phyloP scores from a whole-genome alignment of 148 eudicot species.

The Camellia granthamiana region DNA sequence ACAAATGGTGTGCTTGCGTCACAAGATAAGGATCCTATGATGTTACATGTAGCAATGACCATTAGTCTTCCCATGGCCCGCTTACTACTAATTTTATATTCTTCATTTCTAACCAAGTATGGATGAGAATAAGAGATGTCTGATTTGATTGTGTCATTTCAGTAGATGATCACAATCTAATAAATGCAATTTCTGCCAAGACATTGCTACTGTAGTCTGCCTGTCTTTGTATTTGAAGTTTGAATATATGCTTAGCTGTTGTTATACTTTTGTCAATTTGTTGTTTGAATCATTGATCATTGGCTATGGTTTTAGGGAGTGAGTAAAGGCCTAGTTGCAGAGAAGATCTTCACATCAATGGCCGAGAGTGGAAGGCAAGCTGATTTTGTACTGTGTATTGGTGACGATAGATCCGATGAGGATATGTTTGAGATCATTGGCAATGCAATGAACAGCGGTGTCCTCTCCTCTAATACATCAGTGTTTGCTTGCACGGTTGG shows the following conservation, averaged over 20 bases:
- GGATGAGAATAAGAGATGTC: not conserved
- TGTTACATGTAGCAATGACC: not conserved
- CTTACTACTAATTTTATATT: not conserved
- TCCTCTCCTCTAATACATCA: slow-evolving; percentile 32
- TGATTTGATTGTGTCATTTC: not conserved
- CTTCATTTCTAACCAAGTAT: not conserved
- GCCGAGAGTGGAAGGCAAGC: slow-evolving; percentile 35
- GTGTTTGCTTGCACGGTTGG: slow-evolving; percentile 48
- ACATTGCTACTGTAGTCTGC: not conserved
- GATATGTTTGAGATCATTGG: slow-evolving; percentile 51
- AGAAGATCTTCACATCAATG: slow-evolving; percentile 42
- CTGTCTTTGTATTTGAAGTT: not conserved
- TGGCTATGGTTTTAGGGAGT: slow-evolving; percentile 32
- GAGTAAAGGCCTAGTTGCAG: slow-evolving; percentile 46
- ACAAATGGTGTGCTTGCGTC: not conserved
- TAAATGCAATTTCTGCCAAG: not conserved
- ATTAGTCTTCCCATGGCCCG: not conserved
- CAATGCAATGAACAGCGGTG: slow-evolving; percentile 32
- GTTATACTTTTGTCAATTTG: not conserved
- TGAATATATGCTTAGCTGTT: not conserved
- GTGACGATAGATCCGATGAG: slow-evolving; percentile 50
- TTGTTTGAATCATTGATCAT: not conserved
- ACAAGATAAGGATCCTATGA: not conserved
- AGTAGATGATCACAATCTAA: not conserved
- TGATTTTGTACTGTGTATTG: slow-evolving; percentile 47